Evolutionary conservation across 2,329 filamentous ascomycete genomes (phyloP), one percentile per base, ranked within the genome.

Genomic region (Akanthomyces dipterigenus): DNA sequence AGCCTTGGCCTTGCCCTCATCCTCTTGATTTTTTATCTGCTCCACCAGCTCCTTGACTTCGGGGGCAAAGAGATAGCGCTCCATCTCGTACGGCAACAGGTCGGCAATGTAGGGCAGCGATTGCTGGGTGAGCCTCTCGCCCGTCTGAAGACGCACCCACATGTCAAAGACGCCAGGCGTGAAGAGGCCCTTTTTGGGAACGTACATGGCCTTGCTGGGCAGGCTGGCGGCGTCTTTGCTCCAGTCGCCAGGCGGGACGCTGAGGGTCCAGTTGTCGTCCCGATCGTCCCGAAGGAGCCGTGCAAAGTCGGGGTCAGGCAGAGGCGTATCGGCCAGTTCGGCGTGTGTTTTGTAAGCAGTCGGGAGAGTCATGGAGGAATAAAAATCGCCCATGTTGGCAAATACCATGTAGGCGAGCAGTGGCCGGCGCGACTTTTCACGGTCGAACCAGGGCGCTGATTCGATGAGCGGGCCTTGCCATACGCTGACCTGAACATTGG

Each of bases 31-130:
- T 12, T 36, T 26, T 5, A 49, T n/a, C 3, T 60, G 38, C 1
- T 45, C 42, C n/a, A 63, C 12, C 50, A 59, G 53, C 16, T 31
- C 20, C 42, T 59, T 58, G 6, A 61, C 22, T 5, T 62, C 55
- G 1, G 58, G 60, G 2, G 86, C 87, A 67, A 87, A 90, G 72
- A 84, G 83, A 18, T 60, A 60, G 36, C 48, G 56, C 5, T 60
- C 46, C 48, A 60, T 34, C 26, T 60, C 56, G 26, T 51, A 53
- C 3, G 56, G 56, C 3, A 60, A 20, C 26, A 53, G 8, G 71
- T 91, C 88, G 34, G 78, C 78, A 3, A 90, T 75, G 66, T 82
- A 89, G 0, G 83, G 87, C 18, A 91, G 74, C 3, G 78, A 77
- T 1, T 80, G 80, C 65, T 89, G 82, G 3, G 83, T 89, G 76